Evolutionary conservation across 805 yeast species (phyloP), one percentile per base, ranked within the genome.

Genomic region (Cephaloascus albidus): DNA sequence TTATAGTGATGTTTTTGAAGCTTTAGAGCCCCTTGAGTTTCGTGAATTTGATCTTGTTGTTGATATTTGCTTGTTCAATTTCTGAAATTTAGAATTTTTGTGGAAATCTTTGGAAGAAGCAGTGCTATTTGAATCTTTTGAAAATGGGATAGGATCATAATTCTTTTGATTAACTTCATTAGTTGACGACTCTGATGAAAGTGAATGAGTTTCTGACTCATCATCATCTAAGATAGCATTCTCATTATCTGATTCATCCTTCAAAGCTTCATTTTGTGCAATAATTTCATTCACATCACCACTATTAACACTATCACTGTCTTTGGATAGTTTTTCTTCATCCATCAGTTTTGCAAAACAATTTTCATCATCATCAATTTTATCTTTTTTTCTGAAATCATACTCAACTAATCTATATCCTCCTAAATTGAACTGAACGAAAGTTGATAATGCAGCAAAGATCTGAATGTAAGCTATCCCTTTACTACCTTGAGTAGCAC

Each of bases 351-450:
- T 27, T 12, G 14, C 31, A 14, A 14, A 10, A 14, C 14, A 10
- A 27, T 18, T 26, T 4, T 53, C 54, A 19, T 44, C 27, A 10
- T 38, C 41, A 18, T 49, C 45, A 5, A 44, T 39, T 8, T 12
- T 23, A 12, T 23, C 28, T 38, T 56, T 60, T 26, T 60, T 68
- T 40, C 71, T 65, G 51, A 87, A 84, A 54, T 88, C 96, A 54
- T 76, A 63, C 33, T 78, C 82, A 14, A 87, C 66, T 38, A 88
- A 58, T 44, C 78, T 68, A 58, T 80, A 81, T 39, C 84, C 72
- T 2, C 96, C 96, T 35, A 82, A 59, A 50, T 85, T 81, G 70
- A 75, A 76, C 50, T 75, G 80, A 39, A 61, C 65, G 26, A 70
- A 48, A 15, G 74, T 65, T 47, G 73, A 76, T 39, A 73, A 61